Evolutionary conservation across 139 green algal species (phyloP), one percentile per base, ranked within the genome.

Genomic region (Ettlia oleoabundans): DNA sequence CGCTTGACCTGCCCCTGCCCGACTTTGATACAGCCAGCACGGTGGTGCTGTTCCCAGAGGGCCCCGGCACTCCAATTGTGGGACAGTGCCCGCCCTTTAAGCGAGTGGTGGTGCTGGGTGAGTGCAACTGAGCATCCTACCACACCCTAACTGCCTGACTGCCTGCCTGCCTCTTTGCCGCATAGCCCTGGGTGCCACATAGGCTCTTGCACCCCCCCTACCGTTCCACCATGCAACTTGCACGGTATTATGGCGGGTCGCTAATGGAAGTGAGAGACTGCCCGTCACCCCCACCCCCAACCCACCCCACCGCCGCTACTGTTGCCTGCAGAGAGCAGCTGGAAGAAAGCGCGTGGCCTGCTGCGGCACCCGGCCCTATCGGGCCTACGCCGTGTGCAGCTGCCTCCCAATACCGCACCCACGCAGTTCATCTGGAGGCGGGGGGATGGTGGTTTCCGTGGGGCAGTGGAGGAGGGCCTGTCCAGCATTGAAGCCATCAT

Each of bases 401-500:
- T 82, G 61, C 76, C 76, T 19, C 61, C 41, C 0, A 61, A 26
- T 58, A 24, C 47, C 28, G 41, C 19, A 2, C 18, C 37, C 41
- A 22, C 76, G 22, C 30, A 61, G 40, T 82, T 74, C 61, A 51
- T 4, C 6, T 82, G 76, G 76, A 58, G 76, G 22, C 76, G 76
- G 3, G 76, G 76, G 32, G 61, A 71, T 7, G 61, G 61, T 30
- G 33, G 41, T 30, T 82, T 82, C 42, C 76, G 76, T 5, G 76
- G 76, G 0, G 63, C 76, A 2, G 41, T 62, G 28, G 76, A 74
- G 2, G 32, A 41, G 3, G 76, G 76, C 40, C 38, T 82, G 76
- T 72, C 52, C 61, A 82, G 61, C 76, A 74, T 82, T 5, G 76
- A 82, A 41, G 61, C 76, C 61, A 82, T 82, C 6, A 15, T 43